Evolutionary conservation across 805 yeast species (phyloP).

Genomic region (Yarrowia sp.): DNA sequence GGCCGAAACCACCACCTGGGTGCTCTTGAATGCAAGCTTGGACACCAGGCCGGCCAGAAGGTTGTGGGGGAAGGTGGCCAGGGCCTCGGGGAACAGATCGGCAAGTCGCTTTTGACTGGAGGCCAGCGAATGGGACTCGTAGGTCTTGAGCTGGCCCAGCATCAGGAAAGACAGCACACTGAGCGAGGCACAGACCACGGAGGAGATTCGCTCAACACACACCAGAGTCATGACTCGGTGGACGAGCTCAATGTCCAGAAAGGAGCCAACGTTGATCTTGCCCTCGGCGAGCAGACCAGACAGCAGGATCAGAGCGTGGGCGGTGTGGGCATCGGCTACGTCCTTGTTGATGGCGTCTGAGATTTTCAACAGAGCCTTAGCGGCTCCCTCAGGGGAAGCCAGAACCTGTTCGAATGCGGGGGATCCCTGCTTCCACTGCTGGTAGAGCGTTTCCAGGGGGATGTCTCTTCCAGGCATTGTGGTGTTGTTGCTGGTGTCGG

Average conservation of each 20-base stretch:
- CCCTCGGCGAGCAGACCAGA: constrained; percentile 34
- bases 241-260: constrained; percentile 32
- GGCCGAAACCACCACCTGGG: constrained; percentile 29
- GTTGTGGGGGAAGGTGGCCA: constrained; percentile 30
- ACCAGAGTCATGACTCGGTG: constrained; percentile 36
- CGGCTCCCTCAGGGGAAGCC: constrained; percentile 38
- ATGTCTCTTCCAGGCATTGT: constrained; percentile 30
- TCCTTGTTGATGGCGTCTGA: constrained; percentile 35
- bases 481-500: background rate
- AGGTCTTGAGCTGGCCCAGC: constrained; percentile 29
- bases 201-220: constrained; percentile 36
- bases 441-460: constrained; percentile 35
- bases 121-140: constrained; percentile 34
- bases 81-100: constrained; percentile 34
- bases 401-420: constrained; percentile 34
- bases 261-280: constrained; percentile 35
- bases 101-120: constrained; percentile 32
- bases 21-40: constrained; percentile 35
- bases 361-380: constrained; percentile 33
- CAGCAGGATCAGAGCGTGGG: constrained; percentile 36
- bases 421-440: constrained; percentile 36
- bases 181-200: constrained; percentile 35
- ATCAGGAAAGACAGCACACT: constrained; percentile 32
- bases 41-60: constrained; percentile 34
- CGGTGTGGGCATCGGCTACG: constrained; percentile 36